Evolutionary conservation across 2,329 filamentous ascomycete genomes (phyloP), one percentile per base, ranked within the genome.

Genomic region (Scytalidium sp.): DNA sequence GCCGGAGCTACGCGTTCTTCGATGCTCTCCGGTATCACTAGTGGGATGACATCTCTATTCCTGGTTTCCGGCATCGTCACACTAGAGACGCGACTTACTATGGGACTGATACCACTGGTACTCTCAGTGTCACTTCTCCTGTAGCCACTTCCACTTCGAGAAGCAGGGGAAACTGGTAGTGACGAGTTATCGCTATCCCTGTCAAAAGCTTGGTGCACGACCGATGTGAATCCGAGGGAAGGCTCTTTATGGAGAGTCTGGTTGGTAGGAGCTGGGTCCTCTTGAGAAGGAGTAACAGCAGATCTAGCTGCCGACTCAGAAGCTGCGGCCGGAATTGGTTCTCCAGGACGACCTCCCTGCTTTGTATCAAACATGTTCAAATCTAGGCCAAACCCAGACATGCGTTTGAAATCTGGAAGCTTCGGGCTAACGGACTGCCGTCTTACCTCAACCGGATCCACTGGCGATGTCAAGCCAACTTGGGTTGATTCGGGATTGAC

Each of bases 151-250:
- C 65, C 67, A 48, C 68, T 67, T 29, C 68, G 69, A 19, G 77
- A 77, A 40, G 74, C 65, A 9, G 78, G 76, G 3, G 78, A 76
- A 9, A 74, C 70, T 3, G 80, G 79, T 40, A 75, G 69, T 5
- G 63, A 63, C 6, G 73, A 72, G 32, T 80, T 79, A 53, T 82
- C 75, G 21, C 45, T 22, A 19, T 68, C 71, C 42, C 75, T 72
- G 59, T 85, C 82, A 60, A 87, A 87, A 15, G 84, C 84, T 61
- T 84, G 79, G 57, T 85, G 73, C 3, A 87, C 84, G 13, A 81
- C 78, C 1, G 81, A 79, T 29, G 68, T 69, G 59, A 81, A 82
- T n/a, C 80, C 79, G 17, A 74, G 55, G 2, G 79, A 81, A 3
- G 75, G 70, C 53, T 79, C 74, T 54, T 78, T 76, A 6, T 75